phyloP scores from a whole-genome alignment of 2,329 filamentous ascomycete genomes.

The Monilinia laxa region DNA sequence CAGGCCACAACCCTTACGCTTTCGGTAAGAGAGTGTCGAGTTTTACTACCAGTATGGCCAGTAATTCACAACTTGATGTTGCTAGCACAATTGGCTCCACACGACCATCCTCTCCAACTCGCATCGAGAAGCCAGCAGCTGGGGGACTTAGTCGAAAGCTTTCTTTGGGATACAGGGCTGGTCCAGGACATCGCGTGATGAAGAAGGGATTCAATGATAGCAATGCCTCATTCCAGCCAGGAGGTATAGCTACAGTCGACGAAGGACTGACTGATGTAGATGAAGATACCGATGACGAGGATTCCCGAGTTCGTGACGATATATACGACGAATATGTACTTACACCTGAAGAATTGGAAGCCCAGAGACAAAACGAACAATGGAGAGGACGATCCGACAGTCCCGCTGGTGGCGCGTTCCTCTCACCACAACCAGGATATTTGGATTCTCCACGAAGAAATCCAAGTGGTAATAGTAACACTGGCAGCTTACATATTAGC shows the following conservation, averaged over 20 bases:
- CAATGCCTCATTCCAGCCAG: background rate
- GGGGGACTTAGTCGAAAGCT: conserved; percentile 21
- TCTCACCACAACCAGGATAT: conserved; percentile 16
- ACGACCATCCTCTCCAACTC: conserved; percentile 13
- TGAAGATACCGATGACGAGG: conserved; percentile 20
- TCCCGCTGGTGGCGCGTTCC: conserved; percentile 13
- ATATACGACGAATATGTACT: conserved; percentile 24
- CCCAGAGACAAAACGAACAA: conserved; percentile 10
- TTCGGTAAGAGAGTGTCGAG: conserved; percentile 22
- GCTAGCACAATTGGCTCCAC: conserved; percentile 15
- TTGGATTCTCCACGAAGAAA: conserved; percentile 17
- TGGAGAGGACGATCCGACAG: conserved; percentile 16
- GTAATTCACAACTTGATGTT: conserved; percentile 23
- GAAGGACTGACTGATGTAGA: conserved; percentile 22
- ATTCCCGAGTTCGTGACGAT: conserved; percentile 16
- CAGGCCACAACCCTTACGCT: background rate
- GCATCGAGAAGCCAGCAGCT: conserved; percentile 15
- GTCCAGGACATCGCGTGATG: conserved; percentile 21
- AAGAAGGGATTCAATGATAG: conserved; percentile 8
- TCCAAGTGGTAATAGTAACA: conserved; percentile 6
- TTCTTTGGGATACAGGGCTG: conserved; percentile 23
- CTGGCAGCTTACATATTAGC: conserved; percentile 20
- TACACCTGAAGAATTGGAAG: conserved; percentile 23
- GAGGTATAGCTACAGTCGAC: background rate
- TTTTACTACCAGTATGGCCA: conserved; percentile 17